Conservation (phyloP, 768 basidiomycete genomes). For the Kwoniella bestiolae region DNA sequence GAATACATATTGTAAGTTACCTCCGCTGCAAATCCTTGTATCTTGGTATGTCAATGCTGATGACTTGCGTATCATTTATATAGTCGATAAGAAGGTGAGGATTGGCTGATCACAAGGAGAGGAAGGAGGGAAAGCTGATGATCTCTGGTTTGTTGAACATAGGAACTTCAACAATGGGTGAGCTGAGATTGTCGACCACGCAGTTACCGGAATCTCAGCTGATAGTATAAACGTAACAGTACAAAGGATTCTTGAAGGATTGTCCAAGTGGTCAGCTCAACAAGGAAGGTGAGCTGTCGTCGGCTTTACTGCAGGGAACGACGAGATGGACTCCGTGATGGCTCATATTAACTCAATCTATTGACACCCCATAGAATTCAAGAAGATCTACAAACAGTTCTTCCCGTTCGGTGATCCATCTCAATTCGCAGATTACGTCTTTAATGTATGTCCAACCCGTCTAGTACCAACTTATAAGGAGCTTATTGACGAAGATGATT, state of each 20-base stretch:
- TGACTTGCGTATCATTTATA: background rate
- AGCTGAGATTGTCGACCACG: no score
- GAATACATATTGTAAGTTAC: constrained; percentile 90
- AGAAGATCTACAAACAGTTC: constrained; percentile 99
- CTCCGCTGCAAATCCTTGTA: background rate
- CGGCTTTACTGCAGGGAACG: background rate
- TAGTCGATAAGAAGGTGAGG: constrained; percentile 57
- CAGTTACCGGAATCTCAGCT: no score
- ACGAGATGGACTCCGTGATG: no score
- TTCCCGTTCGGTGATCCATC: constrained; percentile 98
- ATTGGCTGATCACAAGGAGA: background rate
- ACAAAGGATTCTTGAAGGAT: constrained; percentile 99
- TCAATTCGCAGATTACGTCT: constrained; percentile 97
- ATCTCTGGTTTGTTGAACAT: background rate
- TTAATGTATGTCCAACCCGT: constrained; percentile 68
- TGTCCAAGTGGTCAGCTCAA: constrained; percentile 96
- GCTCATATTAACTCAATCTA: no score
- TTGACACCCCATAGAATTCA: constrained; percentile 85
- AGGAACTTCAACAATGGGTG: constrained; percentile 57
- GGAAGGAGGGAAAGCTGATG: background rate
- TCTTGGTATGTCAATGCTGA: background rate
- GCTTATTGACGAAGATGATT: constrained; percentile 4
- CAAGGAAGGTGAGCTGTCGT: constrained; percentile 63
- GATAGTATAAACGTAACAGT: constrained; percentile 66
- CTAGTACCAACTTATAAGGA: background rate